Percentiles rank a stretch among this genome's conserved stretches.
Conservation (phyloP, 1,284 basidiomycete species). For the Ceratorhiza oryzae-sativae region DNA sequence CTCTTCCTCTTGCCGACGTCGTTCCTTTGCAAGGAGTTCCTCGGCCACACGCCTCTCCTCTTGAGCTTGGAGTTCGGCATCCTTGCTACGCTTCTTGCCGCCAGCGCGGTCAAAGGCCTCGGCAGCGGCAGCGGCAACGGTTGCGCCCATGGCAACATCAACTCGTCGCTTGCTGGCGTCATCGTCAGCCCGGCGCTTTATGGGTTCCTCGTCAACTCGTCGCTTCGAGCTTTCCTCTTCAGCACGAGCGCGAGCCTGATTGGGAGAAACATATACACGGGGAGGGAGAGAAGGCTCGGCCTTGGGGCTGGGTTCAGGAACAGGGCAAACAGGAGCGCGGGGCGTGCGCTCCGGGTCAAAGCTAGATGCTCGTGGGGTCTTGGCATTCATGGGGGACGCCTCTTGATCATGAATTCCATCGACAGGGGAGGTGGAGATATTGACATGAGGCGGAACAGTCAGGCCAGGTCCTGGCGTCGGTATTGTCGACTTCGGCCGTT, state of each 20-base stretch:
- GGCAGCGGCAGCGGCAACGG: slow-evolving; percentile 30
- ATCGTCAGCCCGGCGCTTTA: background rate
- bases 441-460: slow-evolving; percentile 32
- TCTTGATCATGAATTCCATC: slow-evolving; percentile 19
- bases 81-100: slow-evolving; percentile 34
- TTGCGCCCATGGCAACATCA: slow-evolving; percentile 28
- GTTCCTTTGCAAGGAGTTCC: slow-evolving; percentile 26
- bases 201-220: background rate
- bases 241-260: slow-evolving; percentile 34
- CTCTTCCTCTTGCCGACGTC: slow-evolving; percentile 27
- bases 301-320: slow-evolving; percentile 15
- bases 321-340: slow-evolving; percentile 34
- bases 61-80: slow-evolving; percentile 27
- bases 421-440: slow-evolving; percentile 19
- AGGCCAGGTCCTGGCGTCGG: slow-evolving; percentile 1
- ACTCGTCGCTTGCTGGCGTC: slow-evolving; percentile 24
- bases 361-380: slow-evolving; percentile 21
- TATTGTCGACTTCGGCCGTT: slow-evolving; percentile 32
- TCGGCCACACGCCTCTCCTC: slow-evolving; percentile 34
- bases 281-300: slow-evolving; percentile 5
- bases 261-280: slow-evolving; percentile 31
- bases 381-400: slow-evolving; percentile 24
- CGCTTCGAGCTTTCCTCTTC: slow-evolving; percentile 17
- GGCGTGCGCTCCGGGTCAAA: slow-evolving; percentile 38
- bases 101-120: slow-evolving; percentile 37